These are phyloP conservation scores for Isabelozyma rhagii DNA, from an alignment of 805 yeast genomes.

Conservation along the genomic window DNA sequence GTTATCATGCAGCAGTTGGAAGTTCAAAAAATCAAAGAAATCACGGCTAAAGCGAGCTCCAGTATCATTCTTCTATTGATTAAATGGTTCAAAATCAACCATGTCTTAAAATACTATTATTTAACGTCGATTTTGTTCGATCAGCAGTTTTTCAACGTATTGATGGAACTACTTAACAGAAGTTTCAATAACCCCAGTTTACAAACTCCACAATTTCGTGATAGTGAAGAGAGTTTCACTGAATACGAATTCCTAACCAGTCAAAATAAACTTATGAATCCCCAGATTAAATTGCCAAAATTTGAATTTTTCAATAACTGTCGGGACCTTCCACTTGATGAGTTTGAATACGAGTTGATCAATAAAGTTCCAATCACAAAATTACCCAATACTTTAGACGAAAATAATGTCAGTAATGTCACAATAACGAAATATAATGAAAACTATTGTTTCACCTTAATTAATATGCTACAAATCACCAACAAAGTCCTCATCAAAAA, in stretches of 20 bases:
- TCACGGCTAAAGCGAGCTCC: slow-evolving; percentile 56
- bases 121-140: slow-evolving; percentile 72
- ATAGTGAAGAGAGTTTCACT: slow-evolving; percentile 6
- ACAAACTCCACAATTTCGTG: slow-evolving; percentile 15
- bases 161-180: slow-evolving; percentile 30
- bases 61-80: slow-evolving; percentile 51
- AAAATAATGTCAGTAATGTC: slow-evolving; percentile 22
- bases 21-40: slow-evolving; percentile 57
- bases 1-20: slow-evolving; percentile 47
- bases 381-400: slow-evolving; percentile 23
- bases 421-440: slow-evolving; percentile 27
- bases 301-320: slow-evolving; percentile 39
- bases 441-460: slow-evolving; percentile 46
- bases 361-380: slow-evolving; percentile 26
- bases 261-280: slow-evolving; percentile 41
- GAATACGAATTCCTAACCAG: slow-evolving; percentile 33
- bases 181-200: slow-evolving; percentile 35
- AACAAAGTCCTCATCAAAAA: slow-evolving; percentile 62
- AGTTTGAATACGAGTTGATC: slow-evolving; percentile 21
- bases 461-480: slow-evolving; percentile 52
- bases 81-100: slow-evolving; percentile 78
- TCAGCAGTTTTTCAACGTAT: slow-evolving; percentile 47
- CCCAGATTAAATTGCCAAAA: slow-evolving; percentile 26
- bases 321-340: slow-evolving; percentile 6
- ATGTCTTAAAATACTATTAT: slow-evolving; percentile 76